Percentiles rank a stretch among this genome's conserved stretches.
phyloP scores from a whole-genome alignment of 2,329 filamentous ascomycete species.

The Aspergillus udagawae region DNA sequence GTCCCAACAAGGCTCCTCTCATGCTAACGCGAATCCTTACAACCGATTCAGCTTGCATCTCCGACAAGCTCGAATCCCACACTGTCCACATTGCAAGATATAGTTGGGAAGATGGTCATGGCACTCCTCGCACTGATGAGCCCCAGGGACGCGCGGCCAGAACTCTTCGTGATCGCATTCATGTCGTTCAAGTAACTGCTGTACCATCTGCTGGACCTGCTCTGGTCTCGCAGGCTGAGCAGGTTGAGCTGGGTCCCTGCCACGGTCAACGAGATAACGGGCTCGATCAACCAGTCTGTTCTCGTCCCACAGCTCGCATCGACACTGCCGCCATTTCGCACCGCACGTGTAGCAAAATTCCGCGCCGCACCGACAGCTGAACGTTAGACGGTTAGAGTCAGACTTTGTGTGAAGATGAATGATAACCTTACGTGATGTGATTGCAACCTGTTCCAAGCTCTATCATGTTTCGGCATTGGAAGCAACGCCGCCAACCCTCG shows the following conservation, averaged over 20 bases:
- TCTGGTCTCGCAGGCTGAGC: not conserved
- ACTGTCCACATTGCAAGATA: constrained; percentile 8
- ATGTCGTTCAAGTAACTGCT: constrained; percentile 10
- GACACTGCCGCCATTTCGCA: constrained; percentile 23
- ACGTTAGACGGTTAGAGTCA: not conserved
- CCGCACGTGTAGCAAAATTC: constrained; percentile 33
- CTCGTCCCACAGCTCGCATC: constrained; percentile 25
- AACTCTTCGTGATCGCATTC: constrained; percentile 11
- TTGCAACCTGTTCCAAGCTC: constrained; percentile 31
- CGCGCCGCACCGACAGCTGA: constrained; percentile 25
- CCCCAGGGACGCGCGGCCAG: constrained; percentile 5
- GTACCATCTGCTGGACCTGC: constrained; percentile 6
- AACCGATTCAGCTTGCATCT: constrained; percentile 12
- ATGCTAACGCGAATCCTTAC: not conserved
- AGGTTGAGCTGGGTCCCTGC: not conserved
- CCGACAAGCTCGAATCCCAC: constrained; percentile 5
- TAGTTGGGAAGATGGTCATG: constrained; percentile 2
- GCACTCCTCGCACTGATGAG: constrained; percentile 7
- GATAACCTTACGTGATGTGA: constrained; percentile 30
- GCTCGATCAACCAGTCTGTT: constrained; percentile 15
- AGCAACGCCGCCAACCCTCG: constrained; percentile 71
- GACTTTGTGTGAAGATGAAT: not conserved
- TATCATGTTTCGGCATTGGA: constrained; percentile 60
- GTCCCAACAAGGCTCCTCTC: not conserved
- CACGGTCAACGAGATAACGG: constrained; percentile 2